A percentile compares a stretch with the other conserved stretches of the same genome.
Evolutionary conservation across 192 early-diverging fungal species (phyloP).

Genomic region (Backusella parvicylindrica): DNA sequence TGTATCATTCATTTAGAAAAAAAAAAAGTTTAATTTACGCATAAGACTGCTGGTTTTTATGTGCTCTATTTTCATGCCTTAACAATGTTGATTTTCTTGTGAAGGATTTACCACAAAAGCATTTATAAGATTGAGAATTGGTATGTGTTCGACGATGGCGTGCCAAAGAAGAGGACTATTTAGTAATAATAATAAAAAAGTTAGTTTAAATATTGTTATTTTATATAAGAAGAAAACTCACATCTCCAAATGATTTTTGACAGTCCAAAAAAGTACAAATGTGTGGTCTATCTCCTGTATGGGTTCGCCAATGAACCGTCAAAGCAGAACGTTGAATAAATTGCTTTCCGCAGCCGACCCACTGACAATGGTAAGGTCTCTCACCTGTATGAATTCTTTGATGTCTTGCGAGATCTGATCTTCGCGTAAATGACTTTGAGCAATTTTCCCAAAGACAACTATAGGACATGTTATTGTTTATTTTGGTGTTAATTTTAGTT

Average conservation of each 20-base stretch:
- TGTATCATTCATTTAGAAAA: too few relatives aligned
- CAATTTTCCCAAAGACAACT: slow-evolving; percentile 57
- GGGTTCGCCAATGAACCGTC: slow-evolving; percentile 70
- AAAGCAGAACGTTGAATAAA: slow-evolving; percentile 73
- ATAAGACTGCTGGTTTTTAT: neutral
- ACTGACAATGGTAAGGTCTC: slow-evolving; percentile 61
- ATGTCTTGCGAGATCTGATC: slow-evolving; percentile 70
- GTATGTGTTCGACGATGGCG: slow-evolving; percentile 14
- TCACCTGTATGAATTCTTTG: slow-evolving; percentile 72
- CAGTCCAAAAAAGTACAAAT: slow-evolving; percentile 60
- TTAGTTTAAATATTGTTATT: neutral
- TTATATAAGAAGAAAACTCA: neutral
- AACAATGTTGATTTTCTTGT: slow-evolving; percentile 60
- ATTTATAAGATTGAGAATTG: neutral
- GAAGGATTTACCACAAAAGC: slow-evolving; percentile 71
- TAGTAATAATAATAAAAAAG: neutral
- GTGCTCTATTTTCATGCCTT: slow-evolving; percentile 36
- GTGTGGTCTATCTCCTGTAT: slow-evolving; percentile 69
- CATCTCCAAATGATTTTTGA: slow-evolving; percentile 21
- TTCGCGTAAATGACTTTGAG: slow-evolving; percentile 62
- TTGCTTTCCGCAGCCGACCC: slow-evolving; percentile 60
- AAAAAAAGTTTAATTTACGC: neutral
- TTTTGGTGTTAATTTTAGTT: neutral
- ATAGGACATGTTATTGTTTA: slow-evolving; percentile 30
- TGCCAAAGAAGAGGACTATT: neutral